Percentiles rank a stretch among this genome's conserved stretches.
Conservation (phyloP, 2,329 filamentous ascomycete species). For the Coniochaeta hoffmannii region DNA sequence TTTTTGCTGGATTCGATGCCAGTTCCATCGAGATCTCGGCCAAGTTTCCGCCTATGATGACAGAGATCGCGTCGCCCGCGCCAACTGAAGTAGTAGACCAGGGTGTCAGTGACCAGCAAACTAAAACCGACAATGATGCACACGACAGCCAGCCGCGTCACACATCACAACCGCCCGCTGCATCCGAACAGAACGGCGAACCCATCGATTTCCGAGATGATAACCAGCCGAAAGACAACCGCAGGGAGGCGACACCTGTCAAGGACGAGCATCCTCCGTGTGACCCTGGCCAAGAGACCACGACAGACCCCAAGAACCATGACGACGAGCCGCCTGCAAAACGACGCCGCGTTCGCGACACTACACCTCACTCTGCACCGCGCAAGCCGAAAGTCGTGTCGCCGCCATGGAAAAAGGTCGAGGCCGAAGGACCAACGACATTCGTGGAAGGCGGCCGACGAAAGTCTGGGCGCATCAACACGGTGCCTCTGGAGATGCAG, state of each 20-base stretch:
- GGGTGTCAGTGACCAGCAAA: conserved; percentile 13
- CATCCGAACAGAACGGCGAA: not conserved
- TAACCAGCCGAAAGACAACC: not conserved
- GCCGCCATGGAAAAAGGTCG: conserved; percentile 87
- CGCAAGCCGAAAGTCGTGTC: conserved; percentile 52
- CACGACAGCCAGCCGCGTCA: conserved; percentile 8
- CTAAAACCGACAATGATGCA: conserved; percentile 7
- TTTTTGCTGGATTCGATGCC: conserved; percentile 52
- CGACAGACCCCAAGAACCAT: conserved; percentile 8
- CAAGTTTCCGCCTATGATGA: conserved; percentile 47
- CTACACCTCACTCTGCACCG: conserved; percentile 25
- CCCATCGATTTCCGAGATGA: conserved; percentile 1
- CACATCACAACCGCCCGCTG: not conserved
- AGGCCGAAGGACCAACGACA: conserved; percentile 79
- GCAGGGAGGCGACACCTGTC: conserved; percentile 8
- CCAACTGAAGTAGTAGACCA: conserved; percentile 31
- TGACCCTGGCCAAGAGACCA: conserved; percentile 7
- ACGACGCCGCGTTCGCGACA: conserved; percentile 52
- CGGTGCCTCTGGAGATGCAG: conserved; percentile 44
- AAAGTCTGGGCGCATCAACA: conserved; percentile 59
- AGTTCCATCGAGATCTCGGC: conserved; percentile 47
- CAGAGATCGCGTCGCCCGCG: conserved; percentile 51
- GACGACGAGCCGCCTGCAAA: conserved; percentile 50
- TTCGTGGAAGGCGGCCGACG: conserved; percentile 68
- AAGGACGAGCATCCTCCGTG: conserved; percentile 19